Conservation (phyloP, 2,329 filamentous ascomycete genomes). For the Epichloe gansuensis region DNA sequence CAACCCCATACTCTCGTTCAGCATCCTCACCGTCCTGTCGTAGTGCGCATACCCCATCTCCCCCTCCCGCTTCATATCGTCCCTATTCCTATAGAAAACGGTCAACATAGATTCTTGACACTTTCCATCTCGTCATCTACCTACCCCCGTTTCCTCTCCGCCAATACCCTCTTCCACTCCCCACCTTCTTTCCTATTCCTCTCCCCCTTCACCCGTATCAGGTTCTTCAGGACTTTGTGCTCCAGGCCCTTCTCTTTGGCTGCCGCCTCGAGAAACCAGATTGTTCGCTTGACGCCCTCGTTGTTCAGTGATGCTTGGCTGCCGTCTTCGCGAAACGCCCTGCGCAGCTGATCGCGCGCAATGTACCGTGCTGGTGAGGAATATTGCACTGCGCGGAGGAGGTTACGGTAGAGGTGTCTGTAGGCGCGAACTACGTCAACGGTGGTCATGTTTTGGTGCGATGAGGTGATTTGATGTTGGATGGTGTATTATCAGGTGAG, state of each 20-base stretch:
- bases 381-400: conserved; percentile 59
- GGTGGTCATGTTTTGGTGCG: conserved; percentile 9
- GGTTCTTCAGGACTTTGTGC: conserved; percentile 58
- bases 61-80: conserved; percentile 10
- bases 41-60: conserved; percentile 43
- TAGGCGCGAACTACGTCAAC: conserved; percentile 50
- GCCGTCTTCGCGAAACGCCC: conserved; percentile 38
- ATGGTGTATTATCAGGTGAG: not conserved
- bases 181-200: conserved; percentile 5
- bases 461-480: not conserved
- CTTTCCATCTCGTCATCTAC: conserved; percentile 4
- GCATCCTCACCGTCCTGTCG: conserved; percentile 56
- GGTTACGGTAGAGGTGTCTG: conserved; percentile 52
- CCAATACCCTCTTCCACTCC: conserved; percentile 11
- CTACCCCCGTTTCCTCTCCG: conserved; percentile 14
- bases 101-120: too few relatives aligned
- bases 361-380: conserved; percentile 54
- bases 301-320: conserved; percentile 27
- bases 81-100: conserved; percentile 3
- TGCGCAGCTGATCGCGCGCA: conserved; percentile 45
- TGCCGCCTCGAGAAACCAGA: conserved; percentile 58
- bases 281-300: conserved; percentile 46
- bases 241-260: conserved; percentile 51
- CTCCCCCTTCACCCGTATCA: conserved; percentile 30
- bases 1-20: conserved; percentile 60